Conservation (phyloP, 1,284 basidiomycete species). For the Pseudomicrostroma phylloplanum region DNA sequence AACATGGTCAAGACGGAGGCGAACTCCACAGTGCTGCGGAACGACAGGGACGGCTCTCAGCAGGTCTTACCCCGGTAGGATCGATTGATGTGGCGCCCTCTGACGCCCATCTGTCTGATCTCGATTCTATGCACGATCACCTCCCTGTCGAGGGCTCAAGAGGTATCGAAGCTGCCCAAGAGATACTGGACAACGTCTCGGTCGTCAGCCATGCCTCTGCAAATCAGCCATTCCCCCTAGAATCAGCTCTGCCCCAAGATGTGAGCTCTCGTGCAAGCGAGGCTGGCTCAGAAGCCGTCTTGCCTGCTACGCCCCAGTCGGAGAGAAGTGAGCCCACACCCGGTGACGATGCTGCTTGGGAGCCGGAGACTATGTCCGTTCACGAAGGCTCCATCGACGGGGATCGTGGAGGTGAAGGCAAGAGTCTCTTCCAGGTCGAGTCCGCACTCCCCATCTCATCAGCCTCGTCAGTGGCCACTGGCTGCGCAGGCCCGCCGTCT, state of each 20-base stretch:
- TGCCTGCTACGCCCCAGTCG: background rate
- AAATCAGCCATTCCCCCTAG: too few species aligned
- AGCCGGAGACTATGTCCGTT: background rate
- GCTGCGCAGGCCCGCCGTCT: background rate
- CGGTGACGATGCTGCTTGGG: background rate
- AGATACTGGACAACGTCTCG: too few species aligned
- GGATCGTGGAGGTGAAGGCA: background rate
- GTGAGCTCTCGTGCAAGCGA: background rate
- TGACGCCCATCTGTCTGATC: too few species aligned
- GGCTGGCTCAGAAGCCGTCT: background rate
- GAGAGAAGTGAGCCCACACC: background rate
- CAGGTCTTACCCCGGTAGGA: too few species aligned
- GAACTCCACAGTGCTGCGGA: background rate
- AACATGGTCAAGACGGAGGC: background rate
- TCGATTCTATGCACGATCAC: too few species aligned
- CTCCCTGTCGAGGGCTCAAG: too few species aligned
- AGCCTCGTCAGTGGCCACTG: background rate
- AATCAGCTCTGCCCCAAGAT: too few species aligned
- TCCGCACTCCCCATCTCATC: background rate
- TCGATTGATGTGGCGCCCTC: too few species aligned
- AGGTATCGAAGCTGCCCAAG: too few species aligned
- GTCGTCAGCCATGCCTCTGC: too few species aligned
- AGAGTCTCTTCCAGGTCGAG: background rate
- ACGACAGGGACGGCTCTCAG: too few species aligned
- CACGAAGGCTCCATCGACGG: constrained; percentile 1